Conservation (phyloP, 805 yeast species). For the Myxozyma monticola region DNA sequence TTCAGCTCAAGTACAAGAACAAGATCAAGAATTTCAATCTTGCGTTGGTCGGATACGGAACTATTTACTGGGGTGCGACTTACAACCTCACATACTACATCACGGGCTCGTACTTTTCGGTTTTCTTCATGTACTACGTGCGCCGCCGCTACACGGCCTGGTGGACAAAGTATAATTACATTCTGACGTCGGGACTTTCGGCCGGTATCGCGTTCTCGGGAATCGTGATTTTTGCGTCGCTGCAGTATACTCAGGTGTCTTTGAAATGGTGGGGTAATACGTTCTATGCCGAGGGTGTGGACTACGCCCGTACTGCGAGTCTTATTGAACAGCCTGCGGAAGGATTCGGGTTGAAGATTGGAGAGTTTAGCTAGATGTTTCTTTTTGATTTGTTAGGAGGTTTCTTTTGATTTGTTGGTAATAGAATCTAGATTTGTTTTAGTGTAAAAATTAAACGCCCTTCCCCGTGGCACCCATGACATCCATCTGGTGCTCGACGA, state of each 20-base stretch:
- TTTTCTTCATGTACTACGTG: constrained; percentile 56
- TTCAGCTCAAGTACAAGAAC: constrained; percentile 10
- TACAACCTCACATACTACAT: constrained; percentile 36
- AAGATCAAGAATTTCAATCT: constrained; percentile 4
- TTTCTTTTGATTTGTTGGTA: background rate
- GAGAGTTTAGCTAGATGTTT: no score
- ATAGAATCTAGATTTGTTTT: no score
- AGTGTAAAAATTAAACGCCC: background rate
- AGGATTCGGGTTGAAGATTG: constrained; percentile 16
- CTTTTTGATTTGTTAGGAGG: background rate
- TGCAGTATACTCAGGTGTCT: constrained; percentile 39
- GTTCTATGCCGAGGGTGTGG: constrained; percentile 22
- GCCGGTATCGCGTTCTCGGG: constrained; percentile 69
- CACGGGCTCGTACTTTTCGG: constrained; percentile 47
- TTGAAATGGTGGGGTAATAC: constrained; percentile 61
- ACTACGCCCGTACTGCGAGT: constrained; percentile 13
- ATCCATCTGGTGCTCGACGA: constrained; percentile 12
- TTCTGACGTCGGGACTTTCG: constrained; percentile 63
- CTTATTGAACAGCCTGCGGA: constrained; percentile 10
- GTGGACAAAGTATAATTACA: constrained; percentile 76
- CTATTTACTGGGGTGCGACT: constrained; percentile 13
- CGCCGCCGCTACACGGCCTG: constrained; percentile 57
- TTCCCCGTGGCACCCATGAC: constrained; percentile 15
- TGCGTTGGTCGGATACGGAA: constrained; percentile 6
- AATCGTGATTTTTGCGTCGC: constrained; percentile 53